Evolutionary conservation across 768 basidiomycete species (phyloP).

Genomic region (Agaricus sinodeliciosus): DNA sequence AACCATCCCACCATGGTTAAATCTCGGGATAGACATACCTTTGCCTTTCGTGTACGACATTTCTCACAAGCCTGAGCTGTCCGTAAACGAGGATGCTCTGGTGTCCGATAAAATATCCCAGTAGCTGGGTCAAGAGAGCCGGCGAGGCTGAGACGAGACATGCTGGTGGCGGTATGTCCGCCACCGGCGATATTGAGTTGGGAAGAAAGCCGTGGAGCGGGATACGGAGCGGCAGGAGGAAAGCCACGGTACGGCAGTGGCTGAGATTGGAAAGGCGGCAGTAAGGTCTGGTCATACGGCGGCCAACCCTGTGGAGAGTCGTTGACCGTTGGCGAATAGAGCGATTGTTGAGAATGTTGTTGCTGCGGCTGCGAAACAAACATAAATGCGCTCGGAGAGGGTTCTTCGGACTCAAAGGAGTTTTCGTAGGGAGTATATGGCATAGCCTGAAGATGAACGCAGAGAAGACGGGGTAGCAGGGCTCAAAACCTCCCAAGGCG

Average conservation of each 20-base stretch:
- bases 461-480: constrained; percentile 1
- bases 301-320: constrained; percentile 21
- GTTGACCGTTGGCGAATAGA: constrained; percentile 5
- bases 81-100: constrained; percentile 58
- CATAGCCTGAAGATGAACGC: constrained; percentile 1
- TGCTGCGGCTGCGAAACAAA: constrained; percentile 1
- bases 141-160: constrained; percentile 26
- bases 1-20: not conserved
- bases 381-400: not conserved
- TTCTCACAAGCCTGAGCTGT: constrained; percentile 75
- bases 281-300: constrained; percentile 18
- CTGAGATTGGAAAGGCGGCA: constrained; percentile 12
- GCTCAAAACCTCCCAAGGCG: not conserved
- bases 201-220: constrained; percentile 23
- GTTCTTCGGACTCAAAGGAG: constrained; percentile 1
- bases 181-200: constrained; percentile 15
- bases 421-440: constrained; percentile 4
- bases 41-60: constrained; percentile 67
- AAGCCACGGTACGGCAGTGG: constrained; percentile 11
- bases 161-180: constrained; percentile 3
- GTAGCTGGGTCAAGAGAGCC: constrained; percentile 60
- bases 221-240: constrained; percentile 21
- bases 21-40: constrained; percentile 35
- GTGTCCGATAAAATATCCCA: constrained; percentile 58
- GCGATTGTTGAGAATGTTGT: not conserved